Base-by-base conservation (phyloP, 345 rosid genomes). In the Turnera subulata region DNA sequence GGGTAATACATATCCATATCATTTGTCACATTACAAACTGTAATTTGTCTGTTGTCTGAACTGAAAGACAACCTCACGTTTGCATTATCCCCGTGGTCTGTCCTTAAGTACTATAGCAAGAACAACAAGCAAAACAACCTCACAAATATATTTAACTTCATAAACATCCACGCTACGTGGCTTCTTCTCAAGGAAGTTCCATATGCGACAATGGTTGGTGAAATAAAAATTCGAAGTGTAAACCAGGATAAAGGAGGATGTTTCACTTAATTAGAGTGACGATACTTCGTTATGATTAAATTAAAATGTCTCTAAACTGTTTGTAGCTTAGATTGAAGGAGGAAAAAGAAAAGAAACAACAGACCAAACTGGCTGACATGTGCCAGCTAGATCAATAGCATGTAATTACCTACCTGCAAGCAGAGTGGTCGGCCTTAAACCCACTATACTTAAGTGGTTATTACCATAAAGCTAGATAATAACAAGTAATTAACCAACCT, bases 1-100 rank as follows among this genome's bases (percentile, higher is more conserved):
- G 17, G 43, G 42, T 37, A 39, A 39, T 23, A 38, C 26, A 33
- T 15, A 9, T 26, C 32, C 38, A 15, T 21, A 23, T n/a, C n/a
- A 12, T 18, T 50, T 50, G 56, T 61, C 40, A 18, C 46, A 23
- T 60, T 49, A 24, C 21, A 25, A 1, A 11, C 59, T 62, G 59
- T 38, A n/a, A 58, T 46, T 48, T 56, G 50, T 56, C 46, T 45
- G 10, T 0, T 24, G 35, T 20, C 18, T 32, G 22, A 49, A 38
- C 46, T 22, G 5, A 17, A 55, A 46, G 71, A 72, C 62, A 66
- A 40, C 20, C 69, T 48, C 66, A 63, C 63, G 66, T 63, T 63
- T 48, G 72, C 68, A 58, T 50, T 61, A 56, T 62, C 58, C 49
- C 43, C 20, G 49, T 46, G 26, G 17, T 58, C 39, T 33, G 58